Base-by-base conservation (phyloP, 768 basidiomycete species). In the Cystoderma amianthinum region DNA sequence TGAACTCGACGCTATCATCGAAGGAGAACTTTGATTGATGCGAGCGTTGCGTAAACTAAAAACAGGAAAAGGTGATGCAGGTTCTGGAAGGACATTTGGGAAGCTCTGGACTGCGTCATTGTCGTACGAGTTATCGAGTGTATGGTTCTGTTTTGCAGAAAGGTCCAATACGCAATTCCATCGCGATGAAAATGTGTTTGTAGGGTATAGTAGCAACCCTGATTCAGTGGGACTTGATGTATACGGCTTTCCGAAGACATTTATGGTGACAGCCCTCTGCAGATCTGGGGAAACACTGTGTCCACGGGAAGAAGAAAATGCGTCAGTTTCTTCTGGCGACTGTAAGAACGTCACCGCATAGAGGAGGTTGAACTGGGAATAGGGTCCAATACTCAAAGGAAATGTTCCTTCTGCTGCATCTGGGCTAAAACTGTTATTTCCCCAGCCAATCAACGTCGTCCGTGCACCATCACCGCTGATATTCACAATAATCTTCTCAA, bases 131-230 rank as follows among this genome's bases (percentile, higher is more conserved):
- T 59, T 41, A 18, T 65, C 62, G 4, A 56, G 45, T 13, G 52
- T 41, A n/a, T 58, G 59, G 3, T 38, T 37, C 24, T 63, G 65
- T 19, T 65, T 61, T 13, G 69, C 56, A 5, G 68, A 58, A n/a
- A 96, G 69, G 57, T 94, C 89, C 15, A 96, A 76, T 1, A 88
- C 68, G 49, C 90, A 93, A 48, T 90, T 95, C 93, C 93, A 96
- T 21, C 82, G 69, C 1, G 92, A 93, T 0, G 81, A 76, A 59
- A 93, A 96, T 0, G 78, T 69, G 10, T 63, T 65, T 5, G 92
- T 89, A 0, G 85, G 89, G 49, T 80, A 88, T 5, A 18, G 4
- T 1, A 53, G 42, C 6, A 9, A 5, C 7, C 9, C 25, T 15
- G 16, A 15, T 7, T 49, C 46, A 20, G 52, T 42, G 3, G 54